These are phyloP conservation scores for Leccinum pellstonianum DNA, from an alignment of 768 basidiomycete genomes.

Conservation along the genomic window DNA sequence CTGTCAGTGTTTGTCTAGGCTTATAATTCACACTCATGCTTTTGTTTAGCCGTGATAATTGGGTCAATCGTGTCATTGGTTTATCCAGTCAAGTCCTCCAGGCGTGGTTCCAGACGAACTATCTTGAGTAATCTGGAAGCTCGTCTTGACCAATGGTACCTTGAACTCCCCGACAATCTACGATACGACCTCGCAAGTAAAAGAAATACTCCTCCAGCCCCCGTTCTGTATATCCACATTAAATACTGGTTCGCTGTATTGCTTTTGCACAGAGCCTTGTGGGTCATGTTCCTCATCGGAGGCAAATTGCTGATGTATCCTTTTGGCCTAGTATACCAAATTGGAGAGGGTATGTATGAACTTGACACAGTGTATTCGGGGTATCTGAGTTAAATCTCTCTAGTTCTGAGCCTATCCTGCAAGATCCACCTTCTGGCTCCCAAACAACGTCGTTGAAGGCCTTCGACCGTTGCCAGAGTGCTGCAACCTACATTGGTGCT, in stretches of 20 bases:
- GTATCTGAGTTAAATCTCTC: slow-evolving; percentile 2
- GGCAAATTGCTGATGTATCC: slow-evolving; percentile 11
- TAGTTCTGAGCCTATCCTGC: slow-evolving; percentile 44
- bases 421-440: slow-evolving; percentile 38
- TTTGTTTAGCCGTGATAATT: slow-evolving; percentile 58
- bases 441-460: slow-evolving; percentile 58
- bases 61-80: slow-evolving; percentile 65
- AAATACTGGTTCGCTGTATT: slow-evolving; percentile 77
- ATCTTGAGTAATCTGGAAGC: slow-evolving; percentile 58
- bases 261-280: slow-evolving; percentile 78
- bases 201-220: slow-evolving; percentile 55
- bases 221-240: slow-evolving; percentile 66
- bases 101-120: slow-evolving; percentile 47
- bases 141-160: slow-evolving; percentile 72
- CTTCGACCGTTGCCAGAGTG: slow-evolving; percentile 72
- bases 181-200: slow-evolving; percentile 57
- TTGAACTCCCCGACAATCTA: slow-evolving; percentile 62
- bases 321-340: slow-evolving; percentile 58
- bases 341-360: slow-evolving; percentile 62
- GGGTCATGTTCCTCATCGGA: slow-evolving; percentile 34
- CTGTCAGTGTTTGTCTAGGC: slow-evolving; percentile 41
- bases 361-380: not conserved
- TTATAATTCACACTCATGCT: slow-evolving; percentile 5
- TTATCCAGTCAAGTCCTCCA: slow-evolving; percentile 61
- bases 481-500: slow-evolving; percentile 68